phyloP scores from a whole-genome alignment of 805 yeast species.

The Teunomyces kruisii region DNA sequence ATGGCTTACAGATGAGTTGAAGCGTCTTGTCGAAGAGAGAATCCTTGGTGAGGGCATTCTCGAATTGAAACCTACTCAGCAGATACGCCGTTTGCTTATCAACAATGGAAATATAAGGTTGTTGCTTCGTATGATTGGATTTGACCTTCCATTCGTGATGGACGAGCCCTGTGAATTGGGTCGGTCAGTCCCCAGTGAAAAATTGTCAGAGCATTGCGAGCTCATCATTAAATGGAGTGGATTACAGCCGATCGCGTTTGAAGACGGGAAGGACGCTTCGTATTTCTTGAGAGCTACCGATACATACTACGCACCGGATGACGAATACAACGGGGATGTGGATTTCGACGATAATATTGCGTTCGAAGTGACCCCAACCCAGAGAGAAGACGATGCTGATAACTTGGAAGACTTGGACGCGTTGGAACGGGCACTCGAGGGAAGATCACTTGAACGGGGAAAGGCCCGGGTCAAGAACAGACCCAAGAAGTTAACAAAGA shows the following conservation, averaged over 20 bases:
- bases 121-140: conserved; percentile 44
- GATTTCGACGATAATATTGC: conserved; percentile 30
- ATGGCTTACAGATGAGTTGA: conserved; percentile 43
- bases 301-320: conserved; percentile 13
- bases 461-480: conserved; percentile 24
- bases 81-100: conserved; percentile 32
- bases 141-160: conserved; percentile 39
- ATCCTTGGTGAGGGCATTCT: background rate
- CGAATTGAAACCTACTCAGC: conserved; percentile 14
- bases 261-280: conserved; percentile 38
- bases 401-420: conserved; percentile 40
- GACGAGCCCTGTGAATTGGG: conserved; percentile 43
- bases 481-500: conserved; percentile 3
- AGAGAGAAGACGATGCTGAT: conserved; percentile 7
- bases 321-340: conserved; percentile 10
- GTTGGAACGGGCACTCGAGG: conserved; percentile 19
- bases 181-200: conserved; percentile 23
- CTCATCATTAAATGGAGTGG: conserved; percentile 43
- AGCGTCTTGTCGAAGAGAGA: conserved; percentile 25
- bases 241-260: conserved; percentile 32
- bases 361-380: conserved; percentile 11
- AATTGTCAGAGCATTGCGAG: conserved; percentile 33
- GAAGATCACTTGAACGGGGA: conserved; percentile 15
- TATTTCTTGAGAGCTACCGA: conserved; percentile 30
- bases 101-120: conserved; percentile 51